Base-by-base conservation (phyloP, 2,329 filamentous ascomycete species). In the Sporothrix inflata region DNA sequence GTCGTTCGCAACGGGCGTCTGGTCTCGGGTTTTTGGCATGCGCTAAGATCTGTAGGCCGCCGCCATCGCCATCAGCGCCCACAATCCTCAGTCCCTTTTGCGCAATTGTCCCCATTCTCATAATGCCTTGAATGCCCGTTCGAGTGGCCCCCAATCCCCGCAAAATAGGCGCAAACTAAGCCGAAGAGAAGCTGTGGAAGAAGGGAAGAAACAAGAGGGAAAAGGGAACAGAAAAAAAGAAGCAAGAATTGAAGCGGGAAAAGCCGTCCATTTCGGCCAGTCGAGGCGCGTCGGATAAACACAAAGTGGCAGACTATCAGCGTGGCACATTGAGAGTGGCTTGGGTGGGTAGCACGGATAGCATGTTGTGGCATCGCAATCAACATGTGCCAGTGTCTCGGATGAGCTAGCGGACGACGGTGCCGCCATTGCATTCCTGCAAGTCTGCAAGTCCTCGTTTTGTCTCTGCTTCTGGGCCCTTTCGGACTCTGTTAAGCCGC, bases 41-140 rank as follows among this genome's bases (percentile, higher is more conserved):
- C 30, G 55, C 55, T 61, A 61, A 40, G 7, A 30, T 12, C 19
- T n/a, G 19, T 40, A 19, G 34, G 30, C 30, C 55, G 34, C 55
- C 30, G 30, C 27, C 30, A 60, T 63, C 34, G 34, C 12, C 34
- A 42, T 42, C 38, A 42, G 57, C 38, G 27, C 24, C 24, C 51
- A 34, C 19, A 34, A 38, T n/a, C 4, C 16, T 30, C 53, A 30
- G 51, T 14, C 19, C 16, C 47, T 7, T n/a, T 51, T 51, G 16
- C 49, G 21, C 51, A 55, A 21, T 42, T 42, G 40, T 42, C 51
- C 51, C 19, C 38, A 45, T 45, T 65, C 12, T 42, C n/a, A 7
- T 6, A 65, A 65, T 65, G 60, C 60, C 60, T 65, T 27, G 30
- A 65, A 65, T 65, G 60, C 11, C 60, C 60, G 60, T 42, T 24